Evolutionary conservation across 1,284 basidiomycete species (phyloP), one percentile per base, ranked within the genome.

Genomic region (Thecaphora thlaspeos): DNA sequence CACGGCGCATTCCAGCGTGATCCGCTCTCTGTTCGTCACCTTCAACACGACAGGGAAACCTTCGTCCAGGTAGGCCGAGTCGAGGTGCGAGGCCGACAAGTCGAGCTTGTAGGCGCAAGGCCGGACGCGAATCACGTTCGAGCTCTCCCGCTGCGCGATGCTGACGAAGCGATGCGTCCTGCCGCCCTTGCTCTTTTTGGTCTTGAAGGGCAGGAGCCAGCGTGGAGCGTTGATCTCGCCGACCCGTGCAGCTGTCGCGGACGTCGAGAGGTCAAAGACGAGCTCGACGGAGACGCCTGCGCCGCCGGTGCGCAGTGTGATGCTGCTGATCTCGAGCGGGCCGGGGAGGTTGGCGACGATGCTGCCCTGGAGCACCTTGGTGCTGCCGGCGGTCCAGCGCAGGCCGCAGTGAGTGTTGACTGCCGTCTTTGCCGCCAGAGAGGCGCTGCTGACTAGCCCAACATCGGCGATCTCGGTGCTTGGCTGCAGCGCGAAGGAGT

Each of bases 41-140:
- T 12, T 14, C 17, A 66, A 18, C 17, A 21, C 40, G 40, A 66
- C 15, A 3, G 55, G 46, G 15, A 62, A 39, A 1, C 38, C 8
- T 22, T 66, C 59, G 44, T 66, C 62, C 4, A 66, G 32, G 28
- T 50, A 61, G 2, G 34, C 43, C 2, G 44, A n/a, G n/a, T 41
- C 4, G 3, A 38, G 7, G 19, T 34, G 34, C 24, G 41, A 17
- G 24, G 43, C 24, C 18, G 40, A 11, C 14, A 62, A 22, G 4
- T 40, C 23, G 11, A 66, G 34, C 38, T 47, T 30, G 43, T 55
- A 51, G 2, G 30, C 36, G 24, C 46, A 21, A 4, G 51, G 43
- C 24, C 23, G 38, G 15, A 67, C 51, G 11, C 34, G 14, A 0
- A 48, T 50, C 18, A 34, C n/a, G 14, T 40, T 39, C 11, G 50